These are phyloP conservation scores for Malus hybrid DNA, from an alignment of 331 rosid genomes.

Conservation along the genomic window DNA sequence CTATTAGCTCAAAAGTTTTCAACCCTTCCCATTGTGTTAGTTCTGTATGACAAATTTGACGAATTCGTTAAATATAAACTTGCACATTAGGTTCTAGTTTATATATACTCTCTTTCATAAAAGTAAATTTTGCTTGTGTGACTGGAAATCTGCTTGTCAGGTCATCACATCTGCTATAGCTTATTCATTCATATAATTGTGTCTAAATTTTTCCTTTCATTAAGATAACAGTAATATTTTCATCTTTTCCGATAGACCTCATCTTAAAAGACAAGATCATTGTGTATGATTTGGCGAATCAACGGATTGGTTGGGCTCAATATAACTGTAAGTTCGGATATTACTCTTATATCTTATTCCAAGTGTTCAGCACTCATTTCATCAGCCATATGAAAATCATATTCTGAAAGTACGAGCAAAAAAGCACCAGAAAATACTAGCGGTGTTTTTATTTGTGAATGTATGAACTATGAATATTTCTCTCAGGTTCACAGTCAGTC, in stretches of 20 bases:
- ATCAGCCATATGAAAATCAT: not conserved
- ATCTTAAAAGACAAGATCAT: slow-evolving; percentile 84
- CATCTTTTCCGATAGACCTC: slow-evolving; percentile 52
- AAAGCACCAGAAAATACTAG: too few relatives aligned
- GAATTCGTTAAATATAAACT: too few relatives aligned
- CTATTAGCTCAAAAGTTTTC: not conserved
- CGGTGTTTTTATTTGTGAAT: too few relatives aligned
- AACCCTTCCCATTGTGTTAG: not conserved
- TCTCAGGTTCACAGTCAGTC: slow-evolving; percentile 69
- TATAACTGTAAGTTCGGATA: slow-evolving; percentile 76
- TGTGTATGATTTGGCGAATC: slow-evolving; percentile 80
- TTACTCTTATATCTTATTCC: not conserved
- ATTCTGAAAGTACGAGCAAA: not conserved
- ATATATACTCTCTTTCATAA: too few relatives aligned
- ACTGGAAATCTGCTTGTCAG: too few relatives aligned
- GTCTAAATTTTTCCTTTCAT: too few relatives aligned
- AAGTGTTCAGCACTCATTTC: too few relatives aligned
- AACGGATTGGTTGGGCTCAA: slow-evolving; percentile 90
- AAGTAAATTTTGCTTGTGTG: too few relatives aligned
- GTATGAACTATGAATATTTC: too few relatives aligned
- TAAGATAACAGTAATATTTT: not conserved
- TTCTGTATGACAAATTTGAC: not conserved
- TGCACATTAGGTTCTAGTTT: too few relatives aligned
- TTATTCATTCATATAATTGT: too few relatives aligned
- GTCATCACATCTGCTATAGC: too few relatives aligned